phyloP scores from a whole-genome alignment of 495 filamentous ascomycete species.

The Aspergillus funiculosus region DNA sequence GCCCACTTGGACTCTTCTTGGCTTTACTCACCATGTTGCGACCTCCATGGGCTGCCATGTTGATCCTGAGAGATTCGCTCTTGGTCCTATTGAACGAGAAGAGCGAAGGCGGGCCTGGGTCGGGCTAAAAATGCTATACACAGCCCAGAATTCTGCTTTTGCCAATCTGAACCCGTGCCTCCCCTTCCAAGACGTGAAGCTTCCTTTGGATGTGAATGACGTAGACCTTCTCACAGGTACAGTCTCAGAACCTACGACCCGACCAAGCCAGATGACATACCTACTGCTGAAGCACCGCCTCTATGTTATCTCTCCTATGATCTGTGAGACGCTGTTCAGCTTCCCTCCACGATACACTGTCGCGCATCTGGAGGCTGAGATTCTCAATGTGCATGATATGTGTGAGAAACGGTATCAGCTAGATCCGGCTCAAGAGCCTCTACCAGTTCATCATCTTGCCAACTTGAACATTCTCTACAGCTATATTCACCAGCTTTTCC shows the following conservation, averaged over 20 bases:
- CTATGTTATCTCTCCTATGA: constrained; percentile 35
- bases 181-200: constrained; percentile 31
- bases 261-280: constrained; percentile 46
- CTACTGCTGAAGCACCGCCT: constrained; percentile 42
- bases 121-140: constrained; percentile 42
- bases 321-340: constrained; percentile 39
- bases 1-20: constrained; percentile 38
- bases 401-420: constrained; percentile 35
- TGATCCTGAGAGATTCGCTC: constrained; percentile 38
- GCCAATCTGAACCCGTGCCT: constrained; percentile 27
- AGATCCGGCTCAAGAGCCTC: constrained; percentile 23
- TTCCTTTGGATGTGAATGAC: constrained; percentile 43
- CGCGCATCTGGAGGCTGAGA: constrained; percentile 35
- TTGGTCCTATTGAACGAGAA: constrained; percentile 41
- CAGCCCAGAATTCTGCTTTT: constrained; percentile 36
- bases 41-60: constrained; percentile 46
- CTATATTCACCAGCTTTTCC: constrained; percentile 43
- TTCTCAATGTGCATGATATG: constrained; percentile 32
- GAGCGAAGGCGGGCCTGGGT: constrained; percentile 44
- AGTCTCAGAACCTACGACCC: constrained; percentile 19
- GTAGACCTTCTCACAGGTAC: constrained; percentile 36
- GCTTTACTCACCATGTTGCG: constrained; percentile 43
- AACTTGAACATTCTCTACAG: constrained; percentile 44
- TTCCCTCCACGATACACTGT: constrained; percentile 24
- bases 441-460: constrained; percentile 36